Evolutionary conservation across 345 rosid genomes (phyloP).

Genomic region (Eucalyptus marginata): DNA sequence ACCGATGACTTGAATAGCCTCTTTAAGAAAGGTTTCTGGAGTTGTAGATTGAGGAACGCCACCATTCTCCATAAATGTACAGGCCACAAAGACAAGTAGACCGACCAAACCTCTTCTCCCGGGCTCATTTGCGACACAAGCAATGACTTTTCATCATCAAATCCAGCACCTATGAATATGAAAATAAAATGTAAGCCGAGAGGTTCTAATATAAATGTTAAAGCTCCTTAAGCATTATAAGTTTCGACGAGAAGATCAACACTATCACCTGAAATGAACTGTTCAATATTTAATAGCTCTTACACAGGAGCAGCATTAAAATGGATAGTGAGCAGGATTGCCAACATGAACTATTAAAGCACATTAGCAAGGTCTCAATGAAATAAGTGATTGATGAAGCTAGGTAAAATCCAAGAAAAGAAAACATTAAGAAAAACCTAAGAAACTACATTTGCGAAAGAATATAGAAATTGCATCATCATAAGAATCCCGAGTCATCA

Average conservation of each 20-base stretch:
- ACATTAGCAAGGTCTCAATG: neutral
- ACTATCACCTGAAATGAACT: neutral
- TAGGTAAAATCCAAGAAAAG: neutral
- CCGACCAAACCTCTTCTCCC: conserved; percentile 86
- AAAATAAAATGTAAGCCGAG: neutral
- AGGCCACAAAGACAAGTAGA: conserved; percentile 91
- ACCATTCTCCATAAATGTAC: conserved; percentile 92
- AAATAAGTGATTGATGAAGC: neutral
- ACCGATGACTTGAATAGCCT: conserved; percentile 93
- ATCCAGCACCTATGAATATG: conserved; percentile 56
- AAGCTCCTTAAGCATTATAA: neutral
- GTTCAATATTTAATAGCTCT: neutral
- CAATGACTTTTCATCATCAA: conserved; percentile 89
- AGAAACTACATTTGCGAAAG: neutral
- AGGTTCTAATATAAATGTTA: neutral
- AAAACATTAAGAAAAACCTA: neutral
- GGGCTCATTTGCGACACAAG: conserved; percentile 91
- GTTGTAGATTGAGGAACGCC: conserved; percentile 90
- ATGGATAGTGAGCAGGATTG: neutral
- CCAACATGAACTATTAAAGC: neutral
- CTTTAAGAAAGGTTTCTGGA: conserved; percentile 84
- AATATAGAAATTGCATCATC: neutral
- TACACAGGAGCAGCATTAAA: neutral
- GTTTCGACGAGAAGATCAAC: neutral
- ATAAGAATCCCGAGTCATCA: neutral